Conservation (phyloP, 805 yeast species). For the Pichia deserticola region DNA sequence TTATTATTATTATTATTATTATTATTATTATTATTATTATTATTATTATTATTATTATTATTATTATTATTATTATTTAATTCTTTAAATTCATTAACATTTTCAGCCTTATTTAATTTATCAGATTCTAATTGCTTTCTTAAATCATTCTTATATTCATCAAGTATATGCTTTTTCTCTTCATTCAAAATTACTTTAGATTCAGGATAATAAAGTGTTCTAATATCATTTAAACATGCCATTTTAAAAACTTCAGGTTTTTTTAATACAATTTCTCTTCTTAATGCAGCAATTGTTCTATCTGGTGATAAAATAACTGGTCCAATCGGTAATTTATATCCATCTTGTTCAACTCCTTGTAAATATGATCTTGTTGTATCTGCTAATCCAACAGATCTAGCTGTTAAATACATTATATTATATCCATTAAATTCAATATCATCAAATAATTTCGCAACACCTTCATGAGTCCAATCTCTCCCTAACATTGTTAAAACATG, state of each 20-base stretch:
- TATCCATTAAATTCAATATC: conserved; percentile 86
- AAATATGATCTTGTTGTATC: conserved; percentile 85
- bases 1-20: background rate
- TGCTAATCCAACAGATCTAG: conserved; percentile 92
- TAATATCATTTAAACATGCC: conserved; percentile 89
- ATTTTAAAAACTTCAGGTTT: conserved; percentile 98
- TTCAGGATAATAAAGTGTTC: conserved; percentile 45
- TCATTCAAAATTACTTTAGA: background rate
- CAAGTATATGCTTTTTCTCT: background rate
- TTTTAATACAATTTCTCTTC: conserved; percentile 84
- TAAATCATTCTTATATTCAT: background rate
- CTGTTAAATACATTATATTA: conserved; percentile 87
- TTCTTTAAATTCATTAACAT: background rate
- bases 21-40: background rate
- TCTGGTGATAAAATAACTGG: conserved; percentile 96
- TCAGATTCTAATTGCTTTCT: background rate
- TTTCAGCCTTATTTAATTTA: background rate
- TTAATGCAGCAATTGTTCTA: conserved; percentile 90
- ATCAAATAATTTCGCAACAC: conserved; percentile 86
- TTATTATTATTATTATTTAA: background rate
- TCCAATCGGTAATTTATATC: conserved; percentile 68
- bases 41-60: background rate
- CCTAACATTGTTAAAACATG: conserved; percentile 92
- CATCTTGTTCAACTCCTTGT: conserved; percentile 69
- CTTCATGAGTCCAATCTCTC: conserved; percentile 95